phyloP scores from a whole-genome alignment of 148 eudicot genomes.

The Hydrangea macrophylla region DNA sequence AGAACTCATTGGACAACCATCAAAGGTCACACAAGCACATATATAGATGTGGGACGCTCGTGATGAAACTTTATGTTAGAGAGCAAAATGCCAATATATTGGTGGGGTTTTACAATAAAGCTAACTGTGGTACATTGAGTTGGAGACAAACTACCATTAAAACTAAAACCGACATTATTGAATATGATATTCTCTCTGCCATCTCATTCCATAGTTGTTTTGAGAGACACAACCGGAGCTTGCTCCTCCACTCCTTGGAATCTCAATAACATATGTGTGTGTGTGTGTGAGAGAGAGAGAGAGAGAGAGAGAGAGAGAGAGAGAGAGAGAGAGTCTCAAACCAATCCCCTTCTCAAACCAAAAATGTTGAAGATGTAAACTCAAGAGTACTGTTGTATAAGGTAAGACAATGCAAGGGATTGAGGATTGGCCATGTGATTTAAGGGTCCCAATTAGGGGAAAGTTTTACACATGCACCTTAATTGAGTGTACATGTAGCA shows the following conservation, averaged over 20 bases:
- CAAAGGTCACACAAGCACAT: neutral
- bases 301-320: too few species aligned
- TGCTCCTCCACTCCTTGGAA: neutral
- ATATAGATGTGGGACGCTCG: neutral
- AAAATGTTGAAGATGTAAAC: too few species aligned
- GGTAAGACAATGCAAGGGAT: too few species aligned
- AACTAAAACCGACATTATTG: neutral
- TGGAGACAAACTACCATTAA: neutral
- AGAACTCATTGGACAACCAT: neutral
- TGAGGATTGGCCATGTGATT: too few species aligned
- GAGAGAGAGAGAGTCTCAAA: too few species aligned
- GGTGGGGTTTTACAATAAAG: neutral
- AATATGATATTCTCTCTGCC: neutral
- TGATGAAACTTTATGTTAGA: neutral
- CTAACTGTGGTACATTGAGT: neutral
- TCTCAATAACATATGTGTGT: too few species aligned
- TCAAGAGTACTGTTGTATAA: too few species aligned
- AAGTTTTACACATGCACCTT: too few species aligned
- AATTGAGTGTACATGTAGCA: too few species aligned
- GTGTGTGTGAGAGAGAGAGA: too few species aligned
- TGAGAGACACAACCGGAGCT: neutral
- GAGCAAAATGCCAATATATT: neutral
- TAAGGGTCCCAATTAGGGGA: too few species aligned
- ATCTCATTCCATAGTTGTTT: neutral
- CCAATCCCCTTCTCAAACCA: too few species aligned